These are phyloP conservation scores for Penicillium desertorum DNA, from an alignment of 495 filamentous ascomycete species.

Conservation along the genomic window DNA sequence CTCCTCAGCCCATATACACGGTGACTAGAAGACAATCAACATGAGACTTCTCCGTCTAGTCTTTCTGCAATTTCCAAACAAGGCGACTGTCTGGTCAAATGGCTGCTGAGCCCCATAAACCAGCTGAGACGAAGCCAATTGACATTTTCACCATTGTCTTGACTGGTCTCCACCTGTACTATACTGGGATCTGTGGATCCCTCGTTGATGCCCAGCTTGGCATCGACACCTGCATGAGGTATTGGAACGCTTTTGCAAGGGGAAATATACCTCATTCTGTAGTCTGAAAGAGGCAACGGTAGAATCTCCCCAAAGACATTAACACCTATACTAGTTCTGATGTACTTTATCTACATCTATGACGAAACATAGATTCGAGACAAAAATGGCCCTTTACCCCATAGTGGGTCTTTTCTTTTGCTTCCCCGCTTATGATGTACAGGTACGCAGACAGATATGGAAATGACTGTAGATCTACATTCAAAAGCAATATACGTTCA, in stretches of 20 bases:
- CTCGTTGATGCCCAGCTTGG: neutral
- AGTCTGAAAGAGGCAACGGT: neutral
- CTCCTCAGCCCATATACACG: neutral
- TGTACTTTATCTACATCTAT: neutral
- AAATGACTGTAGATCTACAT: neutral
- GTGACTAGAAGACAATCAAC: too few relatives aligned
- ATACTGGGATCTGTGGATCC: neutral
- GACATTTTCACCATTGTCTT: neutral
- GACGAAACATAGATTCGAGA: neutral
- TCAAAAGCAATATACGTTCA: conserved; percentile 11
- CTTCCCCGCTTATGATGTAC: neutral
- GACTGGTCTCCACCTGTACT: neutral
- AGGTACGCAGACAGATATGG: neutral
- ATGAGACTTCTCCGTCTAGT: too few relatives aligned
- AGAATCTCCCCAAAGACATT: neutral
- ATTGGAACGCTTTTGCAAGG: neutral
- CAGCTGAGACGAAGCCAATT: neutral
- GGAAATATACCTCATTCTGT: neutral
- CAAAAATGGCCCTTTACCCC: neutral
- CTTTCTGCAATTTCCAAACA: neutral
- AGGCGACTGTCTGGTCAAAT: too few relatives aligned
- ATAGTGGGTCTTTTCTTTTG: neutral
- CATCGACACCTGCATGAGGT: neutral
- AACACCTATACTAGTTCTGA: neutral
- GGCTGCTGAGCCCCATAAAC: neutral